These are phyloP conservation scores for Barbatosphaeria neglecta DNA, from an alignment of 495 filamentous ascomycete species.

Conservation along the genomic window DNA sequence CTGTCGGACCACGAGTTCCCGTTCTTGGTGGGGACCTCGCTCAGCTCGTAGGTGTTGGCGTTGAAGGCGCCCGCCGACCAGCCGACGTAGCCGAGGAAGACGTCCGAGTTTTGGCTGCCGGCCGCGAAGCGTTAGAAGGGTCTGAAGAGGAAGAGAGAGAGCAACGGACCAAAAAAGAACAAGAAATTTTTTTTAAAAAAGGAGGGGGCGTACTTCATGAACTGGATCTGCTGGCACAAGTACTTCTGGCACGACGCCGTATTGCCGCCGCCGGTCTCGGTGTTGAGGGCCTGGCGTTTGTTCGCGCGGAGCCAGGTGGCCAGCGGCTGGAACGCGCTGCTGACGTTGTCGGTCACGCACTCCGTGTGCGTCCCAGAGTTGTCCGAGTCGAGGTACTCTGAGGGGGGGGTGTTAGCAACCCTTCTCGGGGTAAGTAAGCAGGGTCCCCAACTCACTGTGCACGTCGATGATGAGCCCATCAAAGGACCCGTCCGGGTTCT, in stretches of 20 bases:
- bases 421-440: not conserved
- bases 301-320: slow-evolving; percentile 34
- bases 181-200: not conserved
- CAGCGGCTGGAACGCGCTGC: slow-evolving; percentile 30
- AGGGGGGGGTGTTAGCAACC: slow-evolving; percentile 28
- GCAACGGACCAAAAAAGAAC: too few species aligned
- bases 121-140: too few species aligned
- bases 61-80: slow-evolving; percentile 43
- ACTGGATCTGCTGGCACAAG: slow-evolving; percentile 24
- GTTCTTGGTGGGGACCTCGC: slow-evolving; percentile 29
- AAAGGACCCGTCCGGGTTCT: slow-evolving; percentile 35
- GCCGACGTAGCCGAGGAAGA: slow-evolving; percentile 39
- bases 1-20: slow-evolving; percentile 27
- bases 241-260: slow-evolving; percentile 27
- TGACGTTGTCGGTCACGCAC: slow-evolving; percentile 38
- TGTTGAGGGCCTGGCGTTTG: slow-evolving; percentile 36
- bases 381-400: slow-evolving; percentile 46
- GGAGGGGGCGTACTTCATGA: slow-evolving; percentile 13
- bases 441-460: slow-evolving; percentile 6
- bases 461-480: slow-evolving; percentile 43
- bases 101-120: slow-evolving; percentile 33
- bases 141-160: too few species aligned
- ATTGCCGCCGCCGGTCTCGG: slow-evolving; percentile 42
- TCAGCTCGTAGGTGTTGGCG: slow-evolving; percentile 19
- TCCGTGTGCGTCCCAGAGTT: slow-evolving; percentile 38